Base-by-base conservation (phyloP, 495 filamentous ascomycete species). In the Daldinia childiae region DNA sequence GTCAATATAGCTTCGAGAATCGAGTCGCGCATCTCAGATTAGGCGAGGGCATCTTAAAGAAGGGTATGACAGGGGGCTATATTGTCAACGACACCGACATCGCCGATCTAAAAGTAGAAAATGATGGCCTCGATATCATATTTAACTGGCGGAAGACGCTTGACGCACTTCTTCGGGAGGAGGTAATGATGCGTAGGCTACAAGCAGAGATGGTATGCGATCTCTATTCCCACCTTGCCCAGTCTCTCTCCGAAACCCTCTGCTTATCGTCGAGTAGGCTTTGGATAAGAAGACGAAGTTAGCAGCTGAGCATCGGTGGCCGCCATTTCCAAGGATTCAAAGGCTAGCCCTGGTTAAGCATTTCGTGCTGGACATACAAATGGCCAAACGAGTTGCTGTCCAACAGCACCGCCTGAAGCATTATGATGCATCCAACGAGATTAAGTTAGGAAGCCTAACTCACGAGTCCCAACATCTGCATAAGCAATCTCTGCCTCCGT, bases 71-170 rank as follows among this genome's bases (percentile, higher is more conserved):
- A 4, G 69, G 69, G 4, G 69, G 69, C 0, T 68, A 64, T 29
- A 68, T 72, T 26, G 60, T 72, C 59, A 72, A 72, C 29, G 69
- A 72, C 21, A 72, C 69, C 4, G 69, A 68, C 14, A 72, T 72
- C 34, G 69, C 51, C 4, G 59, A 56, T 56, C 34, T 72, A 4
- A 15, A 68, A 54, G 69, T 72, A 21, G 64, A 72, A 48, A 34
- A 58, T 30, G 64, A 72, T 12, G 69, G 69, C 0, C 61, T 72
- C 8, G 54, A 32, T 8, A 72, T 72, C n/a, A 29, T 7, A 8
- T 72, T 72, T 21, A 60, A 72, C 24, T 72, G 69, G 69, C 34
- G 64, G n/a, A 55, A 54, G 21, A 72, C 69, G 0, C 36, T 72
- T 1, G 59, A 68, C 50, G 69, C 69, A 15, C 54, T 72, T 7